Percentiles rank a stretch among this genome's conserved stretches.
Evolutionary conservation across 495 filamentous ascomycete genomes (phyloP).

Genomic region (Hamigera avellanea): DNA sequence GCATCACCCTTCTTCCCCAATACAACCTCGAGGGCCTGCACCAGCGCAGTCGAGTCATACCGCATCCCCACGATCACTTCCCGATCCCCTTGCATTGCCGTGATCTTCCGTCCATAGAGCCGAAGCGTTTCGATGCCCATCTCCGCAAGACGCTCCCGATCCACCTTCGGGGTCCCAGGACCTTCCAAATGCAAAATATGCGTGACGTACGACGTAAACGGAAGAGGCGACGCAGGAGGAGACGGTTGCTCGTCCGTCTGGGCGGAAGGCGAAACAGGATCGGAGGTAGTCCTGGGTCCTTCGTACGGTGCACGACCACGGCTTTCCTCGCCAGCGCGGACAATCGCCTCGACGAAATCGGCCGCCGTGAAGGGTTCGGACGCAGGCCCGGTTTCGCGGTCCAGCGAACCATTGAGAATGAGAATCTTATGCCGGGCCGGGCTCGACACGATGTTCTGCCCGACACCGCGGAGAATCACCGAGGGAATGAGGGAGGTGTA

Average conservation of each 20-base stretch:
- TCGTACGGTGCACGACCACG: conserved; percentile 17
- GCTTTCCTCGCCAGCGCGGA: conserved; percentile 44
- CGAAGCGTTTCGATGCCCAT: conserved; percentile 67
- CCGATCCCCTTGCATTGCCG: conserved; percentile 14
- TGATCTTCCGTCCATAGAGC: conserved; percentile 59
- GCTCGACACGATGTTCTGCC: conserved; percentile 24
- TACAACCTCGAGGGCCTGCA: conserved; percentile 68
- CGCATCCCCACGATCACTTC: conserved; percentile 37
- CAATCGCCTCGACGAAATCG: conserved; percentile 74
- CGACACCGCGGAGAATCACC: conserved; percentile 33
- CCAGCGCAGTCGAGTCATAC: conserved; percentile 68
- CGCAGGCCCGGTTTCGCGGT: conserved; percentile 72
- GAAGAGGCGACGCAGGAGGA: conserved; percentile 7
- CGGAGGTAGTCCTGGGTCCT: conserved; percentile 1
- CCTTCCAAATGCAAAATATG: conserved; percentile 78
- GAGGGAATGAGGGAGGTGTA: conserved; percentile 75
- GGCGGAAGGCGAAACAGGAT: conserved; percentile 4
- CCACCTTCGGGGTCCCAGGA: conserved; percentile 54
- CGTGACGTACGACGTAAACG: conserved; percentile 56
- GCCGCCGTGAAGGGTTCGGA: conserved; percentile 48
- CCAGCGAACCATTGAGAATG: conserved; percentile 70
- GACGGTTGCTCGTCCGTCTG: conserved; percentile 4
- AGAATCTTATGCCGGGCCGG: conserved; percentile 62
- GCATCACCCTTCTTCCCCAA: conserved; percentile 55
- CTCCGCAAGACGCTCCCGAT: conserved; percentile 47